A percentile compares a stretch with the other conserved stretches of the same genome.
Conservation (phyloP, 164 flowering plant species). For the Taxillus chinensis region DNA sequence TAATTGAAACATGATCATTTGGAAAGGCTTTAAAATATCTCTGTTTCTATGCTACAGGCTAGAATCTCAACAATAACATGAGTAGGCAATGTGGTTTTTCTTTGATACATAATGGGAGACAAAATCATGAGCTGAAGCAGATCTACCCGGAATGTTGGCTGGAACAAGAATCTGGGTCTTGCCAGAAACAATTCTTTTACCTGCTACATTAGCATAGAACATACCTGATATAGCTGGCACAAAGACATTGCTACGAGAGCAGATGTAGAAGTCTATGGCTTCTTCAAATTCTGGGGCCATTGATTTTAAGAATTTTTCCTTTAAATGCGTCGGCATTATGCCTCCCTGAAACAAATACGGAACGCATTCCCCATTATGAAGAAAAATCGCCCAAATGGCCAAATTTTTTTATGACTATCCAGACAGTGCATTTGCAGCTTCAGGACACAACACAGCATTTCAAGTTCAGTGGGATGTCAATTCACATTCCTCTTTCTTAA, state of each 20-base stretch:
- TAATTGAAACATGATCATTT: too few relatives aligned
- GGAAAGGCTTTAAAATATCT: too few relatives aligned
- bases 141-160: slow-evolving; percentile 29
- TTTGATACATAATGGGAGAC: slow-evolving; percentile 58
- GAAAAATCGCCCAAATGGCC: not conserved
- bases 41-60: too few relatives aligned
- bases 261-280: slow-evolving; percentile 74
- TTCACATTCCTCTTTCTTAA: too few relatives aligned
- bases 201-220: slow-evolving; percentile 75
- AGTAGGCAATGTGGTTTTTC: slow-evolving; percentile 80
- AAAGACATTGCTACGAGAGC: slow-evolving; percentile 80
- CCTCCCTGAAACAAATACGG: slow-evolving; percentile 47
- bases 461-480: too few relatives aligned
- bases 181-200: slow-evolving; percentile 66
- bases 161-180: slow-evolving; percentile 69
- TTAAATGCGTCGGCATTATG: slow-evolving; percentile 70
- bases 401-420: too few relatives aligned
- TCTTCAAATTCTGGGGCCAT: slow-evolving; percentile 50
- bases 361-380: not conserved
- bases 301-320: slow-evolving; percentile 39
- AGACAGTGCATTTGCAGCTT: too few relatives aligned
- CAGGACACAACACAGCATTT: too few relatives aligned
- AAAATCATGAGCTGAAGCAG: slow-evolving; percentile 43
- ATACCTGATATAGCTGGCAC: slow-evolving; percentile 93
- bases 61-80: slow-evolving; percentile 59